phyloP scores from a whole-genome alignment of 2,329 filamentous ascomycete species.

The Fusarium buxicola region DNA sequence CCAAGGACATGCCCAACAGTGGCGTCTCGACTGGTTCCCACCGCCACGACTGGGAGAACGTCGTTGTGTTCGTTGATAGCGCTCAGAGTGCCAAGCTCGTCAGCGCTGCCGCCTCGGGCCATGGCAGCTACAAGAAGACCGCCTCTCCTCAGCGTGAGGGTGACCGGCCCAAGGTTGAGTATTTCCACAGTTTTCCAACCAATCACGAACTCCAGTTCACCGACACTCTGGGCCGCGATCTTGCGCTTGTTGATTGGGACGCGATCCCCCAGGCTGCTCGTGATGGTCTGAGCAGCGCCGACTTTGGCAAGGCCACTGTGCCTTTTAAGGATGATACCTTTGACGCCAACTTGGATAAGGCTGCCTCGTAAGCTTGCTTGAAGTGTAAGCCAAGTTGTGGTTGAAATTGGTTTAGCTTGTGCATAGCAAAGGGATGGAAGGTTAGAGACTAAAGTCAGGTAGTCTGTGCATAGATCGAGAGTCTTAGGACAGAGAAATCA shows the following conservation, averaged over 20 bases:
- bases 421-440: too few species aligned
- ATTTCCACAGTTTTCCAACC: slow-evolving; percentile 46
- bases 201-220: slow-evolving; percentile 55
- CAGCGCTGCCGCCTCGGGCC: slow-evolving; percentile 51
- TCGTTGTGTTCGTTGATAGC: slow-evolving; percentile 50
- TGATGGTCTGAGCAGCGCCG: slow-evolving; percentile 50
- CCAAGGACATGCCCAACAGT: slow-evolving; percentile 57
- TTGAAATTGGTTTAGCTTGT: neutral
- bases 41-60: slow-evolving; percentile 56
- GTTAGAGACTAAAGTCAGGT: too few species aligned
- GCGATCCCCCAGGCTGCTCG: slow-evolving; percentile 50
- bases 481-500: too few species aligned
- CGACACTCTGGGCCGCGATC: slow-evolving; percentile 50
- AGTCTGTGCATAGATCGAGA: too few species aligned
- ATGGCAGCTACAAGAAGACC: slow-evolving; percentile 50
- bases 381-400: too few species aligned
- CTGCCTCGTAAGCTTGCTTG: slow-evolving; percentile 4
- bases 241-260: slow-evolving; percentile 58
- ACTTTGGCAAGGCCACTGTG: slow-evolving; percentile 57
- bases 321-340: slow-evolving; percentile 54
- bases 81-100: slow-evolving; percentile 47
- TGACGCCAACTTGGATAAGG: slow-evolving; percentile 31
- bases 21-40: slow-evolving; percentile 49
- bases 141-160: slow-evolving; percentile 34
- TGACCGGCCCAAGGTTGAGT: slow-evolving; percentile 47